Conservation (phyloP, 306 rosid species). For the Casuarina cunninghamiana region DNA sequence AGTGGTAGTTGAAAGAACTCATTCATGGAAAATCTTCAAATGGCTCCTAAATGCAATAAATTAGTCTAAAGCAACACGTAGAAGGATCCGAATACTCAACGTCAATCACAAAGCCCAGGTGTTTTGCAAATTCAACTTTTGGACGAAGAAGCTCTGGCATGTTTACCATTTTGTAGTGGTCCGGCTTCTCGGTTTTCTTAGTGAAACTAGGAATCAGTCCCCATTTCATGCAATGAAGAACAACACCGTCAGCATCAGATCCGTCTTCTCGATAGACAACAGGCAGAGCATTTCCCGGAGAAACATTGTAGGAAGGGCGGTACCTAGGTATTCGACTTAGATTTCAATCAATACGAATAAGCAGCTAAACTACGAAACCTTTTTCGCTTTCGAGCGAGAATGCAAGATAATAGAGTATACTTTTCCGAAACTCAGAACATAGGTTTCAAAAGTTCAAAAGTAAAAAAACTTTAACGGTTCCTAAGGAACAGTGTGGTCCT, state of each 20-base stretch:
- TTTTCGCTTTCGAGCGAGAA: background rate
- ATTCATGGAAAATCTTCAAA: too few relatives aligned
- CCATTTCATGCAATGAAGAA: constrained; percentile 87
- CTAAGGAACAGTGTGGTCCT: background rate
- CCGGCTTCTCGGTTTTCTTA: constrained; percentile 77
- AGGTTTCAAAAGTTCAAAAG: background rate
- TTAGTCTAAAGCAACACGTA: too few relatives aligned
- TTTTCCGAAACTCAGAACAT: background rate
- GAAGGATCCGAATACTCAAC: too few relatives aligned
- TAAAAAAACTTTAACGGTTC: background rate
- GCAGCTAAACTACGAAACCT: background rate
- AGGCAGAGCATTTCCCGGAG: constrained; percentile 69
- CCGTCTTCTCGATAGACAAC: constrained; percentile 77
- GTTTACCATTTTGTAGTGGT: constrained; percentile 75
- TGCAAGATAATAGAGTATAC: background rate
- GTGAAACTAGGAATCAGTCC: constrained; percentile 91
- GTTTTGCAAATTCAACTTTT: background rate
- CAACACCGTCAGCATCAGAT: constrained; percentile 47
- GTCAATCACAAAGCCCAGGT: background rate
- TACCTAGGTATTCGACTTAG: constrained; percentile 43
- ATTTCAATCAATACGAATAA: background rate
- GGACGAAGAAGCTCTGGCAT: background rate
- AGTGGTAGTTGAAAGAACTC: too few relatives aligned
- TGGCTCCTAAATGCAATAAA: background rate
- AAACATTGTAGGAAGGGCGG: constrained; percentile 66